Evolutionary conservation across 2,329 filamentous ascomycete species (phyloP).

Genomic region (Ciborinia camelliae): DNA sequence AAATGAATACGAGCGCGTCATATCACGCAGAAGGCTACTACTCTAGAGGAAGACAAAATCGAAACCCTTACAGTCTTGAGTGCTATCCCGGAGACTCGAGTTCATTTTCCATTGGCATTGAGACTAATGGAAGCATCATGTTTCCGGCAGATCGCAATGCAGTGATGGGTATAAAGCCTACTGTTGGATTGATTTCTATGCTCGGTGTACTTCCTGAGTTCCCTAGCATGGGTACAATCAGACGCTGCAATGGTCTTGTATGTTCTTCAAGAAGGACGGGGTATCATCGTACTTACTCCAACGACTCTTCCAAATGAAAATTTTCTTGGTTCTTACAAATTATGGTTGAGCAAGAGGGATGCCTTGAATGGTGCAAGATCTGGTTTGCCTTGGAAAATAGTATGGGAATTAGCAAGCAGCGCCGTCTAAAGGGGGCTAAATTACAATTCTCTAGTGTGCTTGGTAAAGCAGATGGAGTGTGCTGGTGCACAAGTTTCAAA

Average conservation of each 20-base stretch:
- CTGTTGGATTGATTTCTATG: conserved; percentile 58
- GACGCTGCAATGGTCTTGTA: conserved; percentile 3
- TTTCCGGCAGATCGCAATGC: conserved; percentile 52
- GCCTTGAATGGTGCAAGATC: conserved; percentile 60
- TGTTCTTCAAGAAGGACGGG: conserved; percentile 11
- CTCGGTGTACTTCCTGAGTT: conserved; percentile 57
- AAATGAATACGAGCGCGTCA: not conserved
- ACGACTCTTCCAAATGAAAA: not conserved
- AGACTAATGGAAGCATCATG: conserved; percentile 56
- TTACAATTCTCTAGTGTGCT: conserved; percentile 48
- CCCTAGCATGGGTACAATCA: not conserved
- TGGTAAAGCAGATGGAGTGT: conserved; percentile 43
- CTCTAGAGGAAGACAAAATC: not conserved
- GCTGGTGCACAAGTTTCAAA: conserved; percentile 67
- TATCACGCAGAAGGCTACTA: not conserved
- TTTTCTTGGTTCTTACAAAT: not conserved
- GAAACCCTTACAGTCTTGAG: not conserved
- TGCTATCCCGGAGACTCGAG: not conserved
- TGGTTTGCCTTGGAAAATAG: conserved; percentile 66
- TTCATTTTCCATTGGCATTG: not conserved
- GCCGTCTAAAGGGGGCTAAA: conserved; percentile 51
- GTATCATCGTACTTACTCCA: not conserved
- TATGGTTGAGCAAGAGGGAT: conserved; percentile 20
- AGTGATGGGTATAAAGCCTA: conserved; percentile 63
- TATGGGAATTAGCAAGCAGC: conserved; percentile 56